Percentiles rank a stretch among this genome's conserved stretches.
These are phyloP conservation scores for Medicago truncatula DNA, from an alignment of 306 rosid genomes.

Conservation along the genomic window MtrunA17r5.0-ANR NC_053048.1:4191001-4191500, in stretches of 20 bases:
- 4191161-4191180: not conserved
- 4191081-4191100: not conserved
- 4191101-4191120: not conserved
- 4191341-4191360: not conserved
- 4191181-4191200: not conserved
- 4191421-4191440: not conserved
- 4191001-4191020: too few species aligned
- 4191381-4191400: not conserved
- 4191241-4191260: not conserved
- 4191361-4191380: not conserved
- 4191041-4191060: too few species aligned
- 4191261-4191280: not conserved
- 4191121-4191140: not conserved
- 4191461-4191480: not conserved
- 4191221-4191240: not conserved
- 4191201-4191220: not conserved
- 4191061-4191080: not conserved
- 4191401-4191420: not conserved
- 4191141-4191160: not conserved
- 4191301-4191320: constrained; percentile 21
- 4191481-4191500: too few species aligned
- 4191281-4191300: not conserved
- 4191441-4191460: not conserved
- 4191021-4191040: too few species aligned
- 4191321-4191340: not conserved